Evolutionary conservation across 2,329 filamentous ascomycete species (phyloP), one percentile per base, ranked within the genome.

Genomic region (Hypoxylon sp.): DNA sequence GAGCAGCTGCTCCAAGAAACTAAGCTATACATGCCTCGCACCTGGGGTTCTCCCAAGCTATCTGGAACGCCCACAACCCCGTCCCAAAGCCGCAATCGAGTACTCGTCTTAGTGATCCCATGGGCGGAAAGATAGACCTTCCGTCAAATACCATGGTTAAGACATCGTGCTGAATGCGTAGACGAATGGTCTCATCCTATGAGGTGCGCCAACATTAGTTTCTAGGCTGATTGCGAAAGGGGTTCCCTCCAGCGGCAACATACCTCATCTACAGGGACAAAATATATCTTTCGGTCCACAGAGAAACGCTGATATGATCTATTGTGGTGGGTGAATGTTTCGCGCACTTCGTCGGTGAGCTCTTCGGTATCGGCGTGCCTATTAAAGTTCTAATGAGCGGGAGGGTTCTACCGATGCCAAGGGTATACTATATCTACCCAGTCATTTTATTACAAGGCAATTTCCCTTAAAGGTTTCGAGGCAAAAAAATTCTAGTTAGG

Each of bases 11-110:
- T 58, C 57, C 66, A 65, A 67, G 26, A 58, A 68, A 67, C 52
- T 37, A 67, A 61, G 52, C 53, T 65, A 54, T 68, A 78, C 76
- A 46, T 72, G 92, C 91, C 83, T 92, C 86, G 75, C 88, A 91
- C 67, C 83, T 80, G 53, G 90, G 90, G 79, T 90, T 82, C 68
- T 86, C 82, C 74, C 87, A 85, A 51, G 91, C 91, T 57, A 92
- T 89, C 24, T 91, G 90, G 35, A 87, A 80, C 22, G 91, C 90
- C 92, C 92, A 94, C 52, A 75, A 56, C 46, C 85, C 91, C n/a
- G 88, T 85, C 44, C 92, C 92, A 78, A 88, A 92, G 0, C 92
- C 92, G 73, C 91, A 93, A 64, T 94, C 92, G 29, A 94, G 83
- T 46, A 94, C 85, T 74, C 85, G 86, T 72, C 82, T 81, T 24